These are phyloP conservation scores for Cochlearia excelsa DNA, from an alignment of 345 rosid genomes.

Conservation along the genomic window DNA sequence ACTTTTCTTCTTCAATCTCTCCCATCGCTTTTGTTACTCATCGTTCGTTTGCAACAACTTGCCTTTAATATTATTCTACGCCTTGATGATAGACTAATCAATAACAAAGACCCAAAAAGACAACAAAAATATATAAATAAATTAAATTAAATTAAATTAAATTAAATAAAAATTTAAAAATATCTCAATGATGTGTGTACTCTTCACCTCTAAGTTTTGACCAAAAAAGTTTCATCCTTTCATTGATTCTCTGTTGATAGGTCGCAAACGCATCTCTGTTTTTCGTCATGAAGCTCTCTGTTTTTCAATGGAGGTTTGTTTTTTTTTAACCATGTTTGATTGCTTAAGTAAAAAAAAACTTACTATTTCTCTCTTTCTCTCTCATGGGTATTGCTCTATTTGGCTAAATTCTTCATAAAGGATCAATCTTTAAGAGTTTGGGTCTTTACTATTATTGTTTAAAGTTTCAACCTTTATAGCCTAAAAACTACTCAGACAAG, in stretches of 20 bases:
- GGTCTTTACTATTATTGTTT: background rate
- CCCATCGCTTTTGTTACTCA: slow-evolving; percentile 16
- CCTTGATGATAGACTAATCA: slow-evolving; percentile 18
- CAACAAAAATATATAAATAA: background rate
- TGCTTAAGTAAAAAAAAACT: background rate
- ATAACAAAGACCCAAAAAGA: too few species aligned
- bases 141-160: background rate
- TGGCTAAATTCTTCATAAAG: background rate
- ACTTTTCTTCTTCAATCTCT: slow-evolving; percentile 22
- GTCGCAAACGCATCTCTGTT: background rate
- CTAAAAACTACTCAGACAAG: slow-evolving; percentile 3
- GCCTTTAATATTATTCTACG: slow-evolving; percentile 27
- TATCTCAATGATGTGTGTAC: slow-evolving; percentile 27
- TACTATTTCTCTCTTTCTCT: background rate
- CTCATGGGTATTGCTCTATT: slow-evolving; percentile 17
- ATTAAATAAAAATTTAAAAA: background rate
- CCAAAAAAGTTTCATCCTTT: slow-evolving; percentile 13
- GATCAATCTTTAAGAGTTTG: background rate
- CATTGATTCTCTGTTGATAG: slow-evolving; percentile 17
- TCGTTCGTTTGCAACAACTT: slow-evolving; percentile 29
- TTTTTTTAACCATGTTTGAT: background rate
- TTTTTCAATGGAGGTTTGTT: slow-evolving; percentile 29
- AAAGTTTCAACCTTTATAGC: slow-evolving; percentile 23
- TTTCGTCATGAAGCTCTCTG: slow-evolving; percentile 17
- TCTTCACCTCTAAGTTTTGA: slow-evolving; percentile 38